A percentile compares a stretch with the other conserved stretches of the same genome.
These are phyloP conservation scores for Aspergillus baeticus DNA, from an alignment of 495 filamentous ascomycete genomes.

Conservation along the genomic window DNA sequence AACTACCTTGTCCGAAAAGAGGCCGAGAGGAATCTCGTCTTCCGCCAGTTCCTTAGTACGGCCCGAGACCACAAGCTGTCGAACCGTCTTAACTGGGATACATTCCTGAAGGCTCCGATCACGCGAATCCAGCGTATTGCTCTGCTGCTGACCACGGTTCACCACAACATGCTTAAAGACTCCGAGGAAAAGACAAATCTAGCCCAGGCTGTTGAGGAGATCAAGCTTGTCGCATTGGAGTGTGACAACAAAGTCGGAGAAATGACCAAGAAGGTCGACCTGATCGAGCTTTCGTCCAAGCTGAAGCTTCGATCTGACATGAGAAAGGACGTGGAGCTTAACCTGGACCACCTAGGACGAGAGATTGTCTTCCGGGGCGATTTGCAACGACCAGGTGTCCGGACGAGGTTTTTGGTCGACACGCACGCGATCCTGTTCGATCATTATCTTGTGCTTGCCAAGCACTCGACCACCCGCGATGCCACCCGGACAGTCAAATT, in stretches of 20 bases:
- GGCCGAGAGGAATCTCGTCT: conserved; percentile 77
- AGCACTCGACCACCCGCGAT: conserved; percentile 68
- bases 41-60: conserved; percentile 80
- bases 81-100: conserved; percentile 87
- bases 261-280: conserved; percentile 84
- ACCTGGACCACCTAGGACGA: conserved; percentile 86
- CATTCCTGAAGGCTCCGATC: conserved; percentile 89
- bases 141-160: conserved; percentile 76
- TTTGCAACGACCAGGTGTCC: conserved; percentile 77
- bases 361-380: conserved; percentile 88
- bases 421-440: conserved; percentile 93
- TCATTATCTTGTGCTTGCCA: conserved; percentile 92
- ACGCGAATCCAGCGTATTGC: conserved; percentile 90
- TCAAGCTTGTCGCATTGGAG: conserved; percentile 85
- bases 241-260: conserved; percentile 95
- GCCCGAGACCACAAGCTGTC: conserved; percentile 77
- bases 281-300: conserved; percentile 80
- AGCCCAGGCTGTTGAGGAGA: conserved; percentile 86
- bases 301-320: conserved; percentile 82
- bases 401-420: conserved; percentile 87
- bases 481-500: conserved; percentile 62
- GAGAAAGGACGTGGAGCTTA: conserved; percentile 78
- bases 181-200: conserved; percentile 90
- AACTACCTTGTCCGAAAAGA: conserved; percentile 83
- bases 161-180: conserved; percentile 79